Percentiles rank a stretch among this genome's conserved stretches.
These are phyloP conservation scores for Gossypium schwendimanii DNA, from an alignment of 441 rosid genomes.

Conservation along the genomic window DNA sequence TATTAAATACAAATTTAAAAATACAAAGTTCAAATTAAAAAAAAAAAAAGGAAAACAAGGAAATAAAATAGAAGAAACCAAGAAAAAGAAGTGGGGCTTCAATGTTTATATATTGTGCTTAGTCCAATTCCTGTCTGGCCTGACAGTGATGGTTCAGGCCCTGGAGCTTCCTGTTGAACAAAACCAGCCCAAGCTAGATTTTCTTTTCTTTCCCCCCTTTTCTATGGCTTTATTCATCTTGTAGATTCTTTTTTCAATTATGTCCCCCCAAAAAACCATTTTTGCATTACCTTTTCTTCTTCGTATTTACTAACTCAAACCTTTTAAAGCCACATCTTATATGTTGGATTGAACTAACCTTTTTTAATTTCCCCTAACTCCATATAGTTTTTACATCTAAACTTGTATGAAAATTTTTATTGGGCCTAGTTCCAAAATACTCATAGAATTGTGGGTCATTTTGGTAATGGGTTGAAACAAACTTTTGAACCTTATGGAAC, in stretches of 20 bases:
- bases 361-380: not conserved
- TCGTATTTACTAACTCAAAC: not conserved
- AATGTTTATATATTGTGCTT: not conserved
- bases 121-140: not conserved
- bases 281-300: not conserved
- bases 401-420: too few relatives aligned
- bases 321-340: not conserved
- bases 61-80: not conserved
- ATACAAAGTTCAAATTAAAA: not conserved
- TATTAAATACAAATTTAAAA: too few relatives aligned
- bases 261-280: not conserved
- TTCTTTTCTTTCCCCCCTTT: not conserved
- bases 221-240: not conserved
- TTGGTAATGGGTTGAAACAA: not conserved
- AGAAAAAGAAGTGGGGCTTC: not conserved
- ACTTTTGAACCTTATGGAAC: not conserved
- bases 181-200: not conserved
- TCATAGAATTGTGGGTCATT: not conserved
- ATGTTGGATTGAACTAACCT: too few relatives aligned
- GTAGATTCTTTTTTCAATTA: not conserved
- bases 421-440: not conserved
- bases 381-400: not conserved
- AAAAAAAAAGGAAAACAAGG: not conserved
- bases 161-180: not conserved
- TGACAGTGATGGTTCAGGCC: slow-evolving; percentile 1